These are phyloP conservation scores for Aspergillus japonicus DNA, from an alignment of 2,329 filamentous ascomycete genomes.

Conservation along the genomic window DNA sequence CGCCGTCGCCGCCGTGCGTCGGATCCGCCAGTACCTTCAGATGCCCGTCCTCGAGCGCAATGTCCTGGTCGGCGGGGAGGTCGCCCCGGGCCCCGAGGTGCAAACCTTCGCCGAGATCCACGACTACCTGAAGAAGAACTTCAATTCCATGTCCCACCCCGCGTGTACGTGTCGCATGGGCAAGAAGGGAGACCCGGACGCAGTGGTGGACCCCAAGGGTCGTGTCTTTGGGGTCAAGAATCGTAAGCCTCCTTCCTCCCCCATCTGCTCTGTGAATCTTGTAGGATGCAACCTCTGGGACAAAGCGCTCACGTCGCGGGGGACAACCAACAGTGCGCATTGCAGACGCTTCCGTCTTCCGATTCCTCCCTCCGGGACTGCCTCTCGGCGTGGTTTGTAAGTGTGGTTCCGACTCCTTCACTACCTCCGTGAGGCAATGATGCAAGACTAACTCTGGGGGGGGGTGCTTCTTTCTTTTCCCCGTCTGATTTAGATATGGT, in stretches of 20 bases:
- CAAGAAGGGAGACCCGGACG: background rate
- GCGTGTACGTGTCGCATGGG: constrained; percentile 4
- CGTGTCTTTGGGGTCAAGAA: background rate
- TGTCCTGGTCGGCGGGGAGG: background rate
- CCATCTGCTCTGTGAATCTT: too few species aligned
- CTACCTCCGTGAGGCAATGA: background rate
- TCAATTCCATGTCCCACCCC: background rate
- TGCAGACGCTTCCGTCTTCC: constrained; percentile 7
- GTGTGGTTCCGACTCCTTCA: background rate
- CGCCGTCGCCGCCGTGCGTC: constrained; percentile 41
- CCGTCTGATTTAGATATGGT: constrained; percentile 4
- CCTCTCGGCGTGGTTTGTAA: background rate
- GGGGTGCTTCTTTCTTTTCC: too few species aligned
- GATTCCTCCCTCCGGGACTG: constrained; percentile 6
- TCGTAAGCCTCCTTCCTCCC: too few species aligned
- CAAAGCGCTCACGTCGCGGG: background rate
- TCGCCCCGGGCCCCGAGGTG: background rate
- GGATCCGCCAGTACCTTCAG: constrained; percentile 34
- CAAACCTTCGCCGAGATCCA: background rate
- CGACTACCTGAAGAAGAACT: background rate
- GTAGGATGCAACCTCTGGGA: too few species aligned
- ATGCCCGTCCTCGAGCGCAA: constrained; percentile 13
- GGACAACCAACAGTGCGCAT: background rate
- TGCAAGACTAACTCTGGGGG: background rate
- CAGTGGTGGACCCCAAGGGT: constrained; percentile 4